Base-by-base conservation (phyloP, 805 yeast species). In the Candida sphagnicola region DNA sequence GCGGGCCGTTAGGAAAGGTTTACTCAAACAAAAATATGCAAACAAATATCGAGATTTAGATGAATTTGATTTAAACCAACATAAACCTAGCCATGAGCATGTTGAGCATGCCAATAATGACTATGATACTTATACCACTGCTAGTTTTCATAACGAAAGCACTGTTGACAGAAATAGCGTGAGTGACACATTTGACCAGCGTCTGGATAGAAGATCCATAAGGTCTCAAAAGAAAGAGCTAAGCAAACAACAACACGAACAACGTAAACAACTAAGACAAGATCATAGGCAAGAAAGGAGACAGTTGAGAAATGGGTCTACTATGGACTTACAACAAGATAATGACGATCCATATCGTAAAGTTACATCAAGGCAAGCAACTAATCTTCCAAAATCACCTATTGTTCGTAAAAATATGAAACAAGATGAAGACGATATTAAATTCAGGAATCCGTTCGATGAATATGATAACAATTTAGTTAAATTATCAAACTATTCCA, bases 241-340 rank as follows among this genome's bases (percentile, higher is more conserved):
- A 11, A 36, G 18, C 28, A 16, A 35, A 16, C 41, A 39, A 28
- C 25, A 33, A 18, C 19, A 38, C 14, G 45, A 38, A 11, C 32
- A 36, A 13, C 35, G 35, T 23, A 35, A 35, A 13, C 42, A 39
- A 15, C 28, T 18, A 23, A 33, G 24, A 37, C 39, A 34, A 30
- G 28, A 34, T 24, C 30, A 8, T 16, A 28, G 31, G 25, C 31
- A 37, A 28, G 5, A 34, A 34, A 28, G 15, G 29, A 18, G 24
- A 10, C 18, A 14, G 39, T 17, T 23, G 35, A 14, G 24, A 36
- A 26, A 28, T 4, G 38, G 38, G 23, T 17, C 18, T 32, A 10
- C 23, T 4, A 28, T 25, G 31, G 18, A 17, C 8, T 28, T 15
- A n/a, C n/a, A n/a, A n/a, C n/a, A 16, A 5, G 16, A 31, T 16